These are phyloP conservation scores for Arthrobotrys iridis DNA, from an alignment of 2,329 filamentous ascomycete genomes.

Conservation along the genomic window DNA sequence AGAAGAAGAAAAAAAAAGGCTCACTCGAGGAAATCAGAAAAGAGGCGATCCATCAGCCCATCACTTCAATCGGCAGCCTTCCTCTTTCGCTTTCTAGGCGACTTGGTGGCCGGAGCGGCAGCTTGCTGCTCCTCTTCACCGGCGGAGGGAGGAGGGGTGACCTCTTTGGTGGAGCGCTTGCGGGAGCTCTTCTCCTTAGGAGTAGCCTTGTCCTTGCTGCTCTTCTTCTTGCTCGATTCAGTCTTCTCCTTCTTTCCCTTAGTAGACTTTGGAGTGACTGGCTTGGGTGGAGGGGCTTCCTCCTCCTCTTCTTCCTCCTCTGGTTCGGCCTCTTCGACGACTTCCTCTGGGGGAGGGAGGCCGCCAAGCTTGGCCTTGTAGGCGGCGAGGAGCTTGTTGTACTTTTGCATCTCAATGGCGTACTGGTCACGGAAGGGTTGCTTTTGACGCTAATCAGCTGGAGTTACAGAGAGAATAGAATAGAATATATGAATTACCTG, in stretches of 20 bases:
- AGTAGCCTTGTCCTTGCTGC: conserved; percentile 46
- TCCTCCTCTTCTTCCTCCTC: conserved; percentile 51
- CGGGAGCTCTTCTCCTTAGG: conserved; percentile 52
- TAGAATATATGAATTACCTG: conserved; percentile 64
- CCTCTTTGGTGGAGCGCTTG: conserved; percentile 47
- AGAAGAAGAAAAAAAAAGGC: not conserved
- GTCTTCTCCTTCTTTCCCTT: conserved; percentile 46
- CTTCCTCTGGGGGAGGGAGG: conserved; percentile 21
- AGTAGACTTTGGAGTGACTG: conserved; percentile 27
- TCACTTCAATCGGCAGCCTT: conserved; percentile 43
- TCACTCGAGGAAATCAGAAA: conserved; percentile 14
- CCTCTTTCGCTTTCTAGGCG: conserved; percentile 52
- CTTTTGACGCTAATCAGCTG: too few species aligned
- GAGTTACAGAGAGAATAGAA: not conserved
- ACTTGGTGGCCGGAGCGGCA: conserved; percentile 32
- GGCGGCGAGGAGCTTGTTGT: conserved; percentile 38
- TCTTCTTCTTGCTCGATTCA: conserved; percentile 49
- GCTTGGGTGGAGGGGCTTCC: conserved; percentile 44
- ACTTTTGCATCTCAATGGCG: conserved; percentile 42
- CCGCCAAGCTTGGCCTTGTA: conserved; percentile 51
- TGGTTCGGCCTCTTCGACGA: conserved; percentile 21
- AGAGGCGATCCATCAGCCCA: conserved; percentile 12
- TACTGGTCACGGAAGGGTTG: conserved; percentile 52
- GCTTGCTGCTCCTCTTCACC: conserved; percentile 38
- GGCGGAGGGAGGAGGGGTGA: conserved; percentile 48